These are phyloP conservation scores for Linnemannia hyalina DNA, from an alignment of 192 early-diverging fungal species.

Conservation along the genomic window DNA sequence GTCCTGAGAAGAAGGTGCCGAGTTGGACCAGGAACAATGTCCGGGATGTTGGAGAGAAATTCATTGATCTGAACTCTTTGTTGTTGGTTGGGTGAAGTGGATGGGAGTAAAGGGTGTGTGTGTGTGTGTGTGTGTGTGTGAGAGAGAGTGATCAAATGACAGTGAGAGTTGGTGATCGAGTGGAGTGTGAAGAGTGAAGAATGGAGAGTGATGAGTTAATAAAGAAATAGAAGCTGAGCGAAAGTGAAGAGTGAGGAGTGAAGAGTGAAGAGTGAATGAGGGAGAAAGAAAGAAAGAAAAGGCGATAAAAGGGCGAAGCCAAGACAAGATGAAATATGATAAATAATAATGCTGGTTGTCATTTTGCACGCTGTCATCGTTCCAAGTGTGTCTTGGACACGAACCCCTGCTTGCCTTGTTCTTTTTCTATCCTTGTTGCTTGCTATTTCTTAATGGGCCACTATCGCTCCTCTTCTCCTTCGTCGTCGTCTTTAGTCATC, in stretches of 20 bases:
- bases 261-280: background rate
- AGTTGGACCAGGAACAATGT: conserved; percentile 51
- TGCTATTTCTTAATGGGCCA: too few relatives aligned
- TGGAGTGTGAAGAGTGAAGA: background rate
- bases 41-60: conserved; percentile 49
- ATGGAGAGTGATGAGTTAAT: background rate
- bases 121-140: background rate
- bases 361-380: too few relatives aligned
- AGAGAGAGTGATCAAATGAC: background rate
- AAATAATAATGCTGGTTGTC: background rate
- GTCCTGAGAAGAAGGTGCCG: conserved; percentile 37
- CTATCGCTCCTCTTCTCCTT: too few relatives aligned
- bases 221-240: background rate
- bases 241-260: background rate
- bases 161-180: background rate
- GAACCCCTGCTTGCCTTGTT: too few relatives aligned
- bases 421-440: too few relatives aligned
- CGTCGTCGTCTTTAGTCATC: too few relatives aligned
- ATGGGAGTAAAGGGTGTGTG: background rate
- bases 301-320: conserved; percentile 4
- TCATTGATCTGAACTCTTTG: conserved; percentile 20
- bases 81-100: background rate
- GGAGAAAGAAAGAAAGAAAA: background rate
- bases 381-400: too few relatives aligned
- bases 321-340: background rate